Evolutionary conservation across 2,329 filamentous ascomycete species (phyloP), one percentile per base, ranked within the genome.

Genomic region (Fusarium sp.): DNA sequence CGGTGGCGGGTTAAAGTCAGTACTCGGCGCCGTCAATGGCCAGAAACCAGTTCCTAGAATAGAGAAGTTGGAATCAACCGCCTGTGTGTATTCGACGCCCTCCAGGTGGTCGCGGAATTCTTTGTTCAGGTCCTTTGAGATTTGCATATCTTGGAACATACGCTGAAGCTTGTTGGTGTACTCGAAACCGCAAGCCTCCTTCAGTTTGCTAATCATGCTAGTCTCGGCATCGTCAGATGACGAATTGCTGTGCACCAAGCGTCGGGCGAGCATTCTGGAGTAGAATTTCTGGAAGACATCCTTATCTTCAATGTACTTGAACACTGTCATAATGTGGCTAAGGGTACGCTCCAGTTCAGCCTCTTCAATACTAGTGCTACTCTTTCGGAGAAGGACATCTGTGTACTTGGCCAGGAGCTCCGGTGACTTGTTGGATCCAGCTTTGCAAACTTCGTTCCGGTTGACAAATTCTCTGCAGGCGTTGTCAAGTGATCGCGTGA

Each of bases 251-350:
- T 97, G 93, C 19, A 99, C 96, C 56, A 99, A 83, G 74, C 96
- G 93, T 78, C 97, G 93, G 49, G 96, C 96, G 73, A 99, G 83
- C 90, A 97, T 97, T 67, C 94, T 92, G 3, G 95, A 97, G 82
- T 99, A 99, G 81, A 97, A 99, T 80, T 98, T 99, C 80, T 98
- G 96, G 86, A 99, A 99, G 7, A 99, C 96, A 76, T 99, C 96
- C 85, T 99, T 99, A 81, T 99, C 96, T 78, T 99, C 96, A 68
- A 99, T 98, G 80, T 99, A 99, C 83, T 98, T 98, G 88, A 99
- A 99, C 56, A 99, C 93, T 2, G 95, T 97, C 96, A 99, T 99
- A 74, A 99, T 96, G 78, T 97, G 93, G 20, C 89, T 89, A 30
- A 98, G 83, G 32, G 93, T 91, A 70, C 91, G 90, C 81, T 99